Evolutionary conservation across 2,329 filamentous ascomycete genomes (phyloP), one percentile per base, ranked within the genome.

Genomic region (Hortaea sp.): DNA sequence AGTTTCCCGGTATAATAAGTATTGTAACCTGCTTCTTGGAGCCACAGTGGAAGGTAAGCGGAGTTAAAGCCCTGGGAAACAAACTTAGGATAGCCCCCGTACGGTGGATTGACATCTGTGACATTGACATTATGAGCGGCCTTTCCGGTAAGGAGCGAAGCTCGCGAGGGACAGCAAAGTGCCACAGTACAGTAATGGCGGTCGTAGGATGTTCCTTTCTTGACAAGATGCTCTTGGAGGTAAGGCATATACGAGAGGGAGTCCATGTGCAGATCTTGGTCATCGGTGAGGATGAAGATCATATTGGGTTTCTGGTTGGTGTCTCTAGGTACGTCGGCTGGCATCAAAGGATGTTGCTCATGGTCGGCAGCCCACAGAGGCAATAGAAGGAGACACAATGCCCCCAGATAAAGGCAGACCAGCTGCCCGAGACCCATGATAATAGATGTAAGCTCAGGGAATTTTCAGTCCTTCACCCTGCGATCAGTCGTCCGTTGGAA

Each of bases 1-100:
- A 85, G 68, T 58, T 88, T 87, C n/a, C 81, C 84, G 0, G 77
- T 78, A 55, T 86, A 87, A 57, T 84, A 85, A 0, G 82, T 85
- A 52, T 78, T 76, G 58, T 86, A 86, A 0, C 81, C 82, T 0
- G 75, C 77, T 4, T 75, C 62, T 53, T 85, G 79, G n/a, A 88
- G 64, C 82, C 83, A 87, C 0, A 86, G 60, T 0, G 82, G 83
- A 0, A 87, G 70, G 49, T 82, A 85, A 32, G 81, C 74, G 1
- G 81, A 73, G 48, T 86, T 84, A 49, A 78, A 71, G 0, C 82
- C 82, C 44, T 82, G 71, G 3, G 67, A 66, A 10, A 85, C 66
- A 46, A 86, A 83, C 55, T 85, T 84, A 1, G 78, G 76, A 54
- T 81, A 87, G 4, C 77, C 76, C 72, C 71, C 75, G 49, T 76